A percentile compares a stretch with the other conserved stretches of the same genome.
phyloP scores from a whole-genome alignment of 2,329 filamentous ascomycete genomes.

The Malbranchea zuffiana region DNA sequence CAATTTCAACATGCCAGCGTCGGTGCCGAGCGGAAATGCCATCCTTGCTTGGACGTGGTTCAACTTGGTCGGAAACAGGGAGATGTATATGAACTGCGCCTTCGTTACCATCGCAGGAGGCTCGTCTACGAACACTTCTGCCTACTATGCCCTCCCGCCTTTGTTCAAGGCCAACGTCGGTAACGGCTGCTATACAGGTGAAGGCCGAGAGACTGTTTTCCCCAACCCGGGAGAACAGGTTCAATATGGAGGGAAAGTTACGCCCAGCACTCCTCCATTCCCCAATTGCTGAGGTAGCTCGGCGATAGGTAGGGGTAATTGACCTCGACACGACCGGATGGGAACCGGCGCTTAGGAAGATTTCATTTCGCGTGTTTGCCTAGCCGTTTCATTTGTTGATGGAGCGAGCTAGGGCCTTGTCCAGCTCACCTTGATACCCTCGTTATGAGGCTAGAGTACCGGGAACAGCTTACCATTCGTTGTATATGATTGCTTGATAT shows the following conservation, averaged over 20 bases:
- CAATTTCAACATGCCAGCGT: conserved; percentile 55
- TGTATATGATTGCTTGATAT: too few species aligned
- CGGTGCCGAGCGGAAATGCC: conserved; percentile 50
- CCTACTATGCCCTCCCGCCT: too few species aligned
- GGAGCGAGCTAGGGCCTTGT: too few species aligned
- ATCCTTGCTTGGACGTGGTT: conserved; percentile 70
- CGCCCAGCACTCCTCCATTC: neutral
- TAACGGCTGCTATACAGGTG: conserved; percentile 10
- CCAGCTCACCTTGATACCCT: too few species aligned
- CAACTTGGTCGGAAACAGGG: conserved; percentile 45
- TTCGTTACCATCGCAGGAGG: conserved; percentile 48
- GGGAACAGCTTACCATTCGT: too few species aligned
- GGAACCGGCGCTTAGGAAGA: too few species aligned
- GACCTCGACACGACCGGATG: too few species aligned
- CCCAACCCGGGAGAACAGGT: conserved; percentile 8
- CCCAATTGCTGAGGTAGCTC: too few species aligned
- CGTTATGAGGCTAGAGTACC: too few species aligned
- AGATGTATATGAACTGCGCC: conserved; percentile 72
- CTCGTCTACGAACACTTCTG: conserved; percentile 2
- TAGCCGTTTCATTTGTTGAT: too few species aligned
- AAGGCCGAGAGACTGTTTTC: conserved; percentile 8
- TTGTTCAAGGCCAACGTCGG: conserved; percentile 13
- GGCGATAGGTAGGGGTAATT: too few species aligned
- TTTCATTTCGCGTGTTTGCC: too few species aligned
- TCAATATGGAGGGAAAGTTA: conserved; percentile 1